Evolutionary conservation across 352 stramenopile species (phyloP).

Genomic region (Phytophthora pisi): DNA sequence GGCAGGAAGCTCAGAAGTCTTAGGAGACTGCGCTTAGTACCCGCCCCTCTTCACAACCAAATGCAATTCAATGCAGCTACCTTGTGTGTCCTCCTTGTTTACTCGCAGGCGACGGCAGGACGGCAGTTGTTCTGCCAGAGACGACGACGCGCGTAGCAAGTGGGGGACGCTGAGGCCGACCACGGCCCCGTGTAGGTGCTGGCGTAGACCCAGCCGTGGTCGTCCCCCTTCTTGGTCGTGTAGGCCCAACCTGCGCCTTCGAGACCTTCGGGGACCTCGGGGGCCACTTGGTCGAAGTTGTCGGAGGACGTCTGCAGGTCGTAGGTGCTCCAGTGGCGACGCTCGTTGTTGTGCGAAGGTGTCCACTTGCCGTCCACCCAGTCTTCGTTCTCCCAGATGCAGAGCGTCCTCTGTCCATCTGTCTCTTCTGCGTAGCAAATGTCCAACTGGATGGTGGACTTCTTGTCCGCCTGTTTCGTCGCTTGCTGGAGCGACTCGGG

Average conservation of each 20-base stretch:
- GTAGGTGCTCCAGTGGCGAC: slow-evolving; percentile 61
- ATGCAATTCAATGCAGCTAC: background rate
- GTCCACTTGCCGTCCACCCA: slow-evolving; percentile 53
- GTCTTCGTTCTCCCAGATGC: slow-evolving; percentile 74
- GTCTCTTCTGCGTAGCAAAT: slow-evolving; percentile 48
- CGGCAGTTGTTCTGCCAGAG: slow-evolving; percentile 80
- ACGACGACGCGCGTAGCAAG: slow-evolving; percentile 57
- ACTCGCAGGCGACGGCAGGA: slow-evolving; percentile 53
- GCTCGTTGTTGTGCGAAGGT: slow-evolving; percentile 55
- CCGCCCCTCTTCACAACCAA: background rate
- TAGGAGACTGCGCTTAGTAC: too few species aligned
- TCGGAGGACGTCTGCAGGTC: slow-evolving; percentile 64
- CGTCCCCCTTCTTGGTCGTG: slow-evolving; percentile 65
- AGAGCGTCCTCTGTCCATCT: slow-evolving; percentile 58
- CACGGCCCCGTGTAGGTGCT: slow-evolving; percentile 70
- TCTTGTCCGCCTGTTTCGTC: slow-evolving; percentile 48
- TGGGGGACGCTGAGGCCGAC: slow-evolving; percentile 28
- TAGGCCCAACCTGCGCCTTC: slow-evolving; percentile 71
- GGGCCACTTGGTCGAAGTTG: slow-evolving; percentile 71
- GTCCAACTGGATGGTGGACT: slow-evolving; percentile 45
- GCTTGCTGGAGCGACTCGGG: slow-evolving; percentile 49
- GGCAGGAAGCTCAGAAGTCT: background rate
- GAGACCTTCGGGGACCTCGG: slow-evolving; percentile 51
- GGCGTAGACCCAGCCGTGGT: slow-evolving; percentile 77
- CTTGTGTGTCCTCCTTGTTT: background rate